phyloP scores from a whole-genome alignment of 371 early-diverging fungal genomes.

The Mortierella polycephala region DNA sequence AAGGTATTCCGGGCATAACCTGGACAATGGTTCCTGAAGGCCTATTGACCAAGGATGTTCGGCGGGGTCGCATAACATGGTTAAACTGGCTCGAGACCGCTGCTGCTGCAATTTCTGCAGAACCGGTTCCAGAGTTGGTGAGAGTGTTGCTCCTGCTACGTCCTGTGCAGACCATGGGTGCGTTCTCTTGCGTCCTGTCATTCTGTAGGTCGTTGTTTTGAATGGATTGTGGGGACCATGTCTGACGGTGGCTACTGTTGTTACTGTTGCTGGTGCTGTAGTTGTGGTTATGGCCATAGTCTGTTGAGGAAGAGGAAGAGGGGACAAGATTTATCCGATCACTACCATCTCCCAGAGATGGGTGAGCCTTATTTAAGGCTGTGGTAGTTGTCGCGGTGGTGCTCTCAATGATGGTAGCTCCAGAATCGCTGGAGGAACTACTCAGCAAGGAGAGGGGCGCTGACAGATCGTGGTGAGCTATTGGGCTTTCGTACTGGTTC shows the following conservation, averaged over 20 bases:
- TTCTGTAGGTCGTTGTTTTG: slow-evolving; percentile 13
- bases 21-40: slow-evolving; percentile 15
- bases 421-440: slow-evolving; percentile 10
- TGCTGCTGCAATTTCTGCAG: slow-evolving; percentile 23
- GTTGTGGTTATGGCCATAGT: slow-evolving; percentile 4
- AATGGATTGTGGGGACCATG: slow-evolving; percentile 5
- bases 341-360: slow-evolving; percentile 1
- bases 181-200: slow-evolving; percentile 9
- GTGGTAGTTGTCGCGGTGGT: not conserved
- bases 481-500: slow-evolving; percentile 7
- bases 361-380: slow-evolving; percentile 23
- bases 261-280: slow-evolving; percentile 1
- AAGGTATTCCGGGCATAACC: slow-evolving; percentile 3
- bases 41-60: slow-evolving; percentile 28
- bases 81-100: slow-evolving; percentile 28
- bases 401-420: slow-evolving; percentile 19
- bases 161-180: slow-evolving; percentile 35
- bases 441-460: slow-evolving; percentile 5
- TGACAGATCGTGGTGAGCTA: slow-evolving; percentile 18
- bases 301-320: not conserved
- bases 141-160: slow-evolving; percentile 53
- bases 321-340: slow-evolving; percentile 52
- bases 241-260: not conserved
- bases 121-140: slow-evolving; percentile 21
- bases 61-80: slow-evolving; percentile 44